A percentile compares a stretch with the other conserved stretches of the same genome.
These are phyloP conservation scores for Fusarium incarnatum DNA, from an alignment of 2,329 filamentous ascomycete genomes.

Conservation along the genomic window DNA sequence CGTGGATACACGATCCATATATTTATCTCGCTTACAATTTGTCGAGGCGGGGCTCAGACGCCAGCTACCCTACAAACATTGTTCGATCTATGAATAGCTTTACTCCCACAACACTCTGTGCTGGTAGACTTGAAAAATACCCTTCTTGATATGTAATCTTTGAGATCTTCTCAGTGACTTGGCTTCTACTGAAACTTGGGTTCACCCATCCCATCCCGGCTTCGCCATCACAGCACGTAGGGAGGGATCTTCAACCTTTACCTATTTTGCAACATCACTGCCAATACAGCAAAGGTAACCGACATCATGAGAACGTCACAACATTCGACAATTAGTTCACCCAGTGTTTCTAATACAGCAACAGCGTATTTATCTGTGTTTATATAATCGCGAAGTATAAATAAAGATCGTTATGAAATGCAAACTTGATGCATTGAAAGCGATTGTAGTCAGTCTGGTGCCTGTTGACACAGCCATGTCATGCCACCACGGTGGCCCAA, in stretches of 20 bases:
- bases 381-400: not conserved
- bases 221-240: too few species aligned
- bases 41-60: not conserved
- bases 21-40: not conserved
- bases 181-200: not conserved
- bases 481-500: too few species aligned
- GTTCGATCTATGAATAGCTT: not conserved
- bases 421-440: not conserved
- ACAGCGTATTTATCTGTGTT: too few species aligned
- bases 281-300: too few species aligned
- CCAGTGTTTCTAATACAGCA: too few species aligned
- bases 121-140: not conserved
- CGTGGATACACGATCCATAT: not conserved
- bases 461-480: rapidly evolving
- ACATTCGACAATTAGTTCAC: too few species aligned
- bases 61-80: not conserved
- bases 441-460: not conserved
- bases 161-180: rapidly evolving
- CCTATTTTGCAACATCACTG: too few species aligned
- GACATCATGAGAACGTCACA: too few species aligned
- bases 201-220: not conserved
- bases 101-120: not conserved
- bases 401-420: not conserved
- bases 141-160: not conserved
- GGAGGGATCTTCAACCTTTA: too few species aligned